Evolutionary conservation across 176 grass and related monocot genomes (phyloP).

Genomic region (Aegilops bicornis): DNA sequence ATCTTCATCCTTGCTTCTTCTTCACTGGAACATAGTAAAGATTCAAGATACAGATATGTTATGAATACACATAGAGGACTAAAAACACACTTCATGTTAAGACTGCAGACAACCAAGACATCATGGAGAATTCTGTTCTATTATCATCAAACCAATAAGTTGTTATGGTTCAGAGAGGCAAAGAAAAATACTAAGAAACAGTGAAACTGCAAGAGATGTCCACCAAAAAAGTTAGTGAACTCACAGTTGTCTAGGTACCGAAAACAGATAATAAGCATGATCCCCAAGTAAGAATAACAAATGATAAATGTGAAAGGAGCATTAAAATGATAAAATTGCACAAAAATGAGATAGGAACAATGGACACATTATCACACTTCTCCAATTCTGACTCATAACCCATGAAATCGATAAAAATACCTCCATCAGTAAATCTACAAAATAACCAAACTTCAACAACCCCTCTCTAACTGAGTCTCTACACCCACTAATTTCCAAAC

Average conservation of each 20-base stretch:
- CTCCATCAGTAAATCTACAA: neutral
- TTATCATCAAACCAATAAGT: neutral
- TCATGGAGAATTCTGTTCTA: neutral
- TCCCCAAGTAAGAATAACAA: neutral
- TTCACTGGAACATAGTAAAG: constrained; percentile 46
- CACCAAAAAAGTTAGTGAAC: neutral
- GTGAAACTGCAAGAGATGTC: neutral
- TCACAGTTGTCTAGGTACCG: neutral
- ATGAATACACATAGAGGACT: neutral
- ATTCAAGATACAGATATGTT: neutral
- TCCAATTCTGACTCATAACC: neutral
- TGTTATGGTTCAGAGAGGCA: neutral
- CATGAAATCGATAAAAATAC: neutral
- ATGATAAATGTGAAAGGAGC: neutral
- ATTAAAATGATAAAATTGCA: neutral
- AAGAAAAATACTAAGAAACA: neutral
- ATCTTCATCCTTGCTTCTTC: constrained; percentile 82
- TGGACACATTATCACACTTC: neutral
- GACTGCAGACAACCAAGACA: neutral
- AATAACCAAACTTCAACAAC: neutral
- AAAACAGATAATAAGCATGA: neutral
- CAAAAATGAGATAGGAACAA: too few relatives aligned
- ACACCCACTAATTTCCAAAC: neutral
- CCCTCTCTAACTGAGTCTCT: neutral
- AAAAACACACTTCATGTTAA: neutral